phyloP scores from a whole-genome alignment of 805 yeast species.

The Nakazawaea populi region DNA sequence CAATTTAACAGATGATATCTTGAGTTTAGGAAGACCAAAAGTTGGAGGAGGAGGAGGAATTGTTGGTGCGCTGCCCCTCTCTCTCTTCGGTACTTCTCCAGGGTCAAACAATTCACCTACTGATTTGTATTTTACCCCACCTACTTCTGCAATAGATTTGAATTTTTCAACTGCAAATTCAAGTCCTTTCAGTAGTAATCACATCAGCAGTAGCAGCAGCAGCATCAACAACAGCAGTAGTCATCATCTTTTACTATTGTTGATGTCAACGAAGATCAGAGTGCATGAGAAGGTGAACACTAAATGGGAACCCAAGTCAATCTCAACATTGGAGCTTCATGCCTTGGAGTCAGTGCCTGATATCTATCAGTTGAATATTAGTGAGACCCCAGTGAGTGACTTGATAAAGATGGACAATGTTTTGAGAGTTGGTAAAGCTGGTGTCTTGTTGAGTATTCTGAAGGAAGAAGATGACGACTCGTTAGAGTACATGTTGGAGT shows the following conservation, averaged over 20 bases:
- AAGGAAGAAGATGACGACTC: neutral
- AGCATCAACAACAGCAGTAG: neutral
- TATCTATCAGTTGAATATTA: slow-evolving; percentile 5
- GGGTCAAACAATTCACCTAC: neutral
- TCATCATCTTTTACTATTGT: slow-evolving; percentile 2
- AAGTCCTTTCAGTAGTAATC: neutral
- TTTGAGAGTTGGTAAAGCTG: slow-evolving; percentile 11
- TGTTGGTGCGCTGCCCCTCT: neutral
- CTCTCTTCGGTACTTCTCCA: neutral
- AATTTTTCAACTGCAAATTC: neutral
- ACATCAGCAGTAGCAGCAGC: neutral
- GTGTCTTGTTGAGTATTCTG: slow-evolving; percentile 5
- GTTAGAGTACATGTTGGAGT: slow-evolving; percentile 9
- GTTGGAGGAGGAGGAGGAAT: neutral
- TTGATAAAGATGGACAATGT: slow-evolving; percentile 5
- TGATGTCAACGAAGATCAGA: slow-evolving; percentile 4
- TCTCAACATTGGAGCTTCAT: slow-evolving; percentile 2
- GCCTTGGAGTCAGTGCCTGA: slow-evolving; percentile 2
- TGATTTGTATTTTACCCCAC: slow-evolving; percentile 9
- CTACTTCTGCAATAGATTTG: slow-evolving; percentile 4
- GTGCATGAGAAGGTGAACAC: slow-evolving; percentile 6
- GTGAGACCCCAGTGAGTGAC: neutral
- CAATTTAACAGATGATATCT: slow-evolving; percentile 7
- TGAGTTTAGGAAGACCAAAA: slow-evolving; percentile 8
- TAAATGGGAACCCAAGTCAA: slow-evolving; percentile 9